Conservation (phyloP, 768 basidiomycete genomes). For the Favolaschia claudopus region DNA sequence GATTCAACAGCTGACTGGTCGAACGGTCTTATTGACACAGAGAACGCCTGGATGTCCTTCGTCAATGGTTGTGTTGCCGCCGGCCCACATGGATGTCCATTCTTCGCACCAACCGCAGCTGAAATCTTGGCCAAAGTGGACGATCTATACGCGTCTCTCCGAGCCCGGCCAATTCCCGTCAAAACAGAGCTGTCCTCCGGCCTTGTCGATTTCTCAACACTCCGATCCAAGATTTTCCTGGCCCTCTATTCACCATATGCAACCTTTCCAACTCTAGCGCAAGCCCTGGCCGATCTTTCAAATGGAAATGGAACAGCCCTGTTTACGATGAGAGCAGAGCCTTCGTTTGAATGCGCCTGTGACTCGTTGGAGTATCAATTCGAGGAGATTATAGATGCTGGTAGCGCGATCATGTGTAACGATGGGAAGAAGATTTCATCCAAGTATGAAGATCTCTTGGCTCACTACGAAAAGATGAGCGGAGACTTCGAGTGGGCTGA, state of each 20-base stretch:
- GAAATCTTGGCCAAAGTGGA: constrained; percentile 46
- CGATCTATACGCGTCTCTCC: constrained; percentile 39
- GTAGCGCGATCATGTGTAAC: constrained; percentile 3
- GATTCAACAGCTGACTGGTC: constrained; percentile 9
- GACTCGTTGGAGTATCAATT: constrained; percentile 19
- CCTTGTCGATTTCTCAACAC: constrained; percentile 42
- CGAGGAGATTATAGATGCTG: neutral
- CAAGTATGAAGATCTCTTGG: constrained; percentile 2
- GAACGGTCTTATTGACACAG: constrained; percentile 34
- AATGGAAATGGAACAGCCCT: constrained; percentile 38
- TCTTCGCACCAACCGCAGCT: constrained; percentile 45
- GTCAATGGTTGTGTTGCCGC: constrained; percentile 45
- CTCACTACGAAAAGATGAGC: constrained; percentile 1
- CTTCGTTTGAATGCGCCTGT: constrained; percentile 41
- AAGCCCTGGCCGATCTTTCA: constrained; percentile 44
- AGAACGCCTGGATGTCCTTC: constrained; percentile 44
- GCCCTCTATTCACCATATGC: constrained; percentile 46
- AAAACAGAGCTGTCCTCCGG: constrained; percentile 39
- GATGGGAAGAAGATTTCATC: constrained; percentile 10
- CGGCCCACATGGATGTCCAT: constrained; percentile 44
- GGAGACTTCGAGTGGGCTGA: constrained; percentile 2
- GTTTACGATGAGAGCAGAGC: constrained; percentile 26
- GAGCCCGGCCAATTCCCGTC: constrained; percentile 43
- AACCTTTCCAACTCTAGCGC: constrained; percentile 41
- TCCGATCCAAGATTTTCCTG: constrained; percentile 40